A percentile compares a stretch with the other conserved stretches of the same genome.
These are phyloP conservation scores for Leptographium radiaticola DNA, from an alignment of 2,329 filamentous ascomycete genomes.

Conservation along the genomic window DNA sequence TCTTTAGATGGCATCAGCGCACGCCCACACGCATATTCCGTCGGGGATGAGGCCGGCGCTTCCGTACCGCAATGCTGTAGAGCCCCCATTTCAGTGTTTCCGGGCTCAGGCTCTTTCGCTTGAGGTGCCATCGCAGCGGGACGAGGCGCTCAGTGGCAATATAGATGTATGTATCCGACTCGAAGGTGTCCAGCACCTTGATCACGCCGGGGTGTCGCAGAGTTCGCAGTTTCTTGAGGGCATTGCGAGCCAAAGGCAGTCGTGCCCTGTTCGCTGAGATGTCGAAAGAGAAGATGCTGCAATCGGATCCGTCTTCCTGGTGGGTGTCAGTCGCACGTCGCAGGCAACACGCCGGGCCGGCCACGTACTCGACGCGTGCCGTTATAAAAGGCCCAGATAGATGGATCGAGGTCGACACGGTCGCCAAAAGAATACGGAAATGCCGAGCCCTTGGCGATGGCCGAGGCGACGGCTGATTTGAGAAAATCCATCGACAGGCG, in stretches of 20 bases:
- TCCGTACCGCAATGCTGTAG: conserved; percentile 61
- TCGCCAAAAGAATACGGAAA: conserved; percentile 92
- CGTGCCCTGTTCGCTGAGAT: conserved; percentile 66
- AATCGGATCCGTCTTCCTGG: conserved; percentile 85
- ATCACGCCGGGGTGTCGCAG: conserved; percentile 89
- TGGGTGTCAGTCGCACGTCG: neutral
- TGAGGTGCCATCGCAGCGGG: conserved; percentile 81
- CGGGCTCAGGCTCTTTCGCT: conserved; percentile 71
- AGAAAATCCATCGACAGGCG: conserved; percentile 71
- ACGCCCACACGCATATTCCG: neutral
- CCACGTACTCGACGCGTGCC: conserved; percentile 67
- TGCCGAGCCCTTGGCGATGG: conserved; percentile 85
- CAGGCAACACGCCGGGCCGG: neutral
- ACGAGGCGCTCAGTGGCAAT: conserved; percentile 86
- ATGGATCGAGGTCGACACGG: conserved; percentile 79
- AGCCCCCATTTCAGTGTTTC: conserved; percentile 97
- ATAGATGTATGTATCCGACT: conserved; percentile 94
- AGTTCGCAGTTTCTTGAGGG: conserved; percentile 84
- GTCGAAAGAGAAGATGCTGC: conserved; percentile 96
- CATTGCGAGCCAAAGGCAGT: conserved; percentile 81
- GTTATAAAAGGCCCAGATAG: conserved; percentile 94
- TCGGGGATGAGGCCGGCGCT: neutral
- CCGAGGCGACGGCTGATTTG: conserved; percentile 93
- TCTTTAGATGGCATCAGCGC: conserved; percentile 31
- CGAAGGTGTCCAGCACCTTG: conserved; percentile 85